phyloP scores from a whole-genome alignment of 2,329 filamentous ascomycete genomes.

The Ophiostoma fasciatum region DNA sequence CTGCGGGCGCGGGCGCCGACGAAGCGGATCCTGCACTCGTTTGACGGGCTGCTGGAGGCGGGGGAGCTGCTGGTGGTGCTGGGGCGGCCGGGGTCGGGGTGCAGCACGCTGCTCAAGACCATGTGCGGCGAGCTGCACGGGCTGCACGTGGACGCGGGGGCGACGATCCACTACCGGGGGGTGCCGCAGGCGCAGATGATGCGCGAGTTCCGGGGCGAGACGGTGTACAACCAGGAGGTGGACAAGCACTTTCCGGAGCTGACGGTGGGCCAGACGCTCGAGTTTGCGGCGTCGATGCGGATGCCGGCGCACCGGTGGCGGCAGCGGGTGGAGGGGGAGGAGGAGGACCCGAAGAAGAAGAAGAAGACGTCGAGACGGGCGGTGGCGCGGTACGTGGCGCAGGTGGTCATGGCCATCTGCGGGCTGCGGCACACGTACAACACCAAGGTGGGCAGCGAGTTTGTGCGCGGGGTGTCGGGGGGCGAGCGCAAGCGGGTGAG shows the following conservation, averaged over 20 bases:
- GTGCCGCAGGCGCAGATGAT: conserved; percentile 37
- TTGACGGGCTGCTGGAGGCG: conserved; percentile 37
- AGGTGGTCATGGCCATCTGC: conserved; percentile 62
- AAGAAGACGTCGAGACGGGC: conserved; percentile 27
- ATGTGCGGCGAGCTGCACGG: conserved; percentile 46
- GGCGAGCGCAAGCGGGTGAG: conserved; percentile 57
- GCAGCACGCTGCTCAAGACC: conserved; percentile 41
- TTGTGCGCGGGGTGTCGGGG: conserved; percentile 57
- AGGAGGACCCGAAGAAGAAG: conserved; percentile 31
- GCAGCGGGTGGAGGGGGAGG: conserved; percentile 31
- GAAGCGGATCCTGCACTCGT: conserved; percentile 49
- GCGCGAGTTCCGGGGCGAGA: conserved; percentile 47
- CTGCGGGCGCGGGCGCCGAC: conserved; percentile 43
- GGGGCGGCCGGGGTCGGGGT: conserved; percentile 43
- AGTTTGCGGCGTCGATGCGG: conserved; percentile 39
- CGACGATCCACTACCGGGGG: conserved; percentile 48
- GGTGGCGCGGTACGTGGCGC: conserved; percentile 43
- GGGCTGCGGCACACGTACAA: conserved; percentile 57
- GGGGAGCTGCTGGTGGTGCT: conserved; percentile 44
- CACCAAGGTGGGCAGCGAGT: conserved; percentile 62
- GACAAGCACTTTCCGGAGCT: conserved; percentile 53
- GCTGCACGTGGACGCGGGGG: conserved; percentile 33
- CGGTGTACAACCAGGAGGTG: conserved; percentile 62
- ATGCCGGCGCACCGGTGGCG: conserved; percentile 36
- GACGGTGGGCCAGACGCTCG: conserved; percentile 50